These are phyloP conservation scores for Corchorus capsularis DNA, from an alignment of 345 rosid species.

Conservation along the genomic window DNA sequence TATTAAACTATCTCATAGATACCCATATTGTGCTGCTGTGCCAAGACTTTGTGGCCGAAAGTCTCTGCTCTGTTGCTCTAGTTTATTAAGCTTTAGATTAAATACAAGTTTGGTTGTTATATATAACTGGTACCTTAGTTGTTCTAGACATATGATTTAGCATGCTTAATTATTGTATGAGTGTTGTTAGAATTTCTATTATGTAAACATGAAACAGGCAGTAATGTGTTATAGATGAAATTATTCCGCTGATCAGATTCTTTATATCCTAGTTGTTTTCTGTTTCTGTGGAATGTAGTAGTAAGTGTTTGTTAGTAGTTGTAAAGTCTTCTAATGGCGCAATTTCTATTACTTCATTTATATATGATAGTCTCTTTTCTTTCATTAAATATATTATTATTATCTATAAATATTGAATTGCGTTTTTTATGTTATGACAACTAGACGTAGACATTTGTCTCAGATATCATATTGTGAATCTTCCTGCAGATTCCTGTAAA, in stretches of 20 bases:
- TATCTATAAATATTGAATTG: background rate
- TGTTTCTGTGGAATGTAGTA: background rate
- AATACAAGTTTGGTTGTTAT: background rate
- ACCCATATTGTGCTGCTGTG: background rate
- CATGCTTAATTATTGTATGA: background rate
- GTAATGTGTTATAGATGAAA: slow-evolving; percentile 2
- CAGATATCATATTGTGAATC: slow-evolving; percentile 12
- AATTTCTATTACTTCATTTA: background rate
- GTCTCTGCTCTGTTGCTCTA: background rate
- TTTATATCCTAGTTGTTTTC: background rate
- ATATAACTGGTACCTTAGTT: background rate
- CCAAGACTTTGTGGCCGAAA: background rate
- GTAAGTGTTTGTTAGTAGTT: background rate
- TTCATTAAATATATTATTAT: slow-evolving; percentile 9
- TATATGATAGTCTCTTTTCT: slow-evolving; percentile 3
- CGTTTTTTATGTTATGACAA: background rate
- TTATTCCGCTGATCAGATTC: background rate
- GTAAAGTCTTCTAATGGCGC: background rate
- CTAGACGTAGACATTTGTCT: background rate
- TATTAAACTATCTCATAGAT: background rate
- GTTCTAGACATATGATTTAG: background rate
- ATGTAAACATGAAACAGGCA: background rate
- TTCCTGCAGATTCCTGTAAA: slow-evolving; percentile 86
- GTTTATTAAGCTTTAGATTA: background rate
- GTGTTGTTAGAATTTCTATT: background rate